Percentiles rank a stretch among this genome's conserved stretches.
phyloP scores from a whole-genome alignment of 2,329 filamentous ascomycete species.

The Rhynchosporium secalis region DNA sequence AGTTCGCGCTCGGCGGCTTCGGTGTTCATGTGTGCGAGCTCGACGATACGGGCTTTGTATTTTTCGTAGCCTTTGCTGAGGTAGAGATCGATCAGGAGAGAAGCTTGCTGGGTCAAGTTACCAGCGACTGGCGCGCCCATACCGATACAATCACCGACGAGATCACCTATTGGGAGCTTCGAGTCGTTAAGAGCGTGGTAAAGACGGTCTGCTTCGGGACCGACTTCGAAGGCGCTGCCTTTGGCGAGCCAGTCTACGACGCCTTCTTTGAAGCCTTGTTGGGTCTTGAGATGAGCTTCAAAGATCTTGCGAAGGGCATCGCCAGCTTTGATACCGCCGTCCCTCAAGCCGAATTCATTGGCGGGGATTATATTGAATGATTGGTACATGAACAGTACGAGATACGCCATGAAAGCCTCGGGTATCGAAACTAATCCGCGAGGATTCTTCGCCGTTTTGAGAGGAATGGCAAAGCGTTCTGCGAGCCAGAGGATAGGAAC shows the following conservation, averaged over 20 bases:
- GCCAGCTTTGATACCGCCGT: conserved; percentile 45
- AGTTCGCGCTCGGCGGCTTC: conserved; percentile 47
- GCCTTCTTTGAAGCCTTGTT: conserved; percentile 44
- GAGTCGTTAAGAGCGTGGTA: conserved; percentile 51
- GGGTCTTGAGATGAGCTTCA: conserved; percentile 48
- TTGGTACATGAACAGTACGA: conserved; percentile 51
- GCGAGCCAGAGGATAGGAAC: conserved; percentile 56
- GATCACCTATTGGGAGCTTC: conserved; percentile 48
- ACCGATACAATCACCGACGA: conserved; percentile 52
- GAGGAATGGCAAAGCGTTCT: conserved; percentile 51
- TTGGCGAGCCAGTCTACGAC: conserved; percentile 50
- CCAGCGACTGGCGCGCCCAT: conserved; percentile 51
- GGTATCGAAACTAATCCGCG: conserved; percentile 53
- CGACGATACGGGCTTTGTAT: conserved; percentile 52
- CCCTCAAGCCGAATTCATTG: conserved; percentile 51
- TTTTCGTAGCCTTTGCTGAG: conserved; percentile 50
- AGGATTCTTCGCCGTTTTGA: conserved; percentile 62
- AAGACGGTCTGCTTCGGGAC: conserved; percentile 50
- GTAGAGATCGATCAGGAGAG: conserved; percentile 53
- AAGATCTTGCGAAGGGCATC: conserved; percentile 44
- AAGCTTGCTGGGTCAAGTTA: conserved; percentile 54
- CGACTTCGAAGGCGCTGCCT: conserved; percentile 50
- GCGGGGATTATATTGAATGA: conserved; percentile 53
- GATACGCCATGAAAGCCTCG: conserved; percentile 48
- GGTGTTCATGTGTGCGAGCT: conserved; percentile 49